phyloP scores from a whole-genome alignment of 2,329 filamentous ascomycete genomes.

The Cercospora nicotianae region DNA sequence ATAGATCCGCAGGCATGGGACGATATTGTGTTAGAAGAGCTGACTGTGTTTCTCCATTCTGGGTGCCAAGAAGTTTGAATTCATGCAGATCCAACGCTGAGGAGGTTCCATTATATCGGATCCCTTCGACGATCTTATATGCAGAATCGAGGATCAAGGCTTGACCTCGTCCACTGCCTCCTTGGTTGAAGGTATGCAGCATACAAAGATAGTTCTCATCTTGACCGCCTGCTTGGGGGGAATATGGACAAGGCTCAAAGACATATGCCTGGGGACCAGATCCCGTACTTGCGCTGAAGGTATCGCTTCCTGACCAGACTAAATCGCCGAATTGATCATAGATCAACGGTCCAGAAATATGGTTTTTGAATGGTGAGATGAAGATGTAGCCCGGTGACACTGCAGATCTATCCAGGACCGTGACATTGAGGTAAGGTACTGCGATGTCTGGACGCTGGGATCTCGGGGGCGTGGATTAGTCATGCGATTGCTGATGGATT shows the following conservation, averaged over 20 bases:
- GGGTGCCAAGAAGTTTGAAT: conserved; percentile 34
- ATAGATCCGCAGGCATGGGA: not conserved
- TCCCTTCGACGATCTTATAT: not conserved
- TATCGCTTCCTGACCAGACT: not conserved
- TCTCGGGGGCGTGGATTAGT: not conserved
- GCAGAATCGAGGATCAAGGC: not conserved
- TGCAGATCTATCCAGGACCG: not conserved
- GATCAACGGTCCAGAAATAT: not conserved
- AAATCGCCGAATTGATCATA: not conserved
- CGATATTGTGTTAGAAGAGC: conserved; percentile 2
- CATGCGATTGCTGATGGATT: not conserved
- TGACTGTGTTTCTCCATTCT: not conserved
- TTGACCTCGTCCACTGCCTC: not conserved
- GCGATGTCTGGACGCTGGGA: not conserved
- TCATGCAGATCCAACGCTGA: conserved; percentile 42
- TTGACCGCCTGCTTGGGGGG: not conserved
- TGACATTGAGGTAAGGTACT: not conserved
- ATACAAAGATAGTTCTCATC: not conserved
- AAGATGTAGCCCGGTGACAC: not conserved
- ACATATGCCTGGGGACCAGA: not conserved
- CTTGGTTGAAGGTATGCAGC: conserved; percentile 1
- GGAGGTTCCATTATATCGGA: conserved; percentile 23
- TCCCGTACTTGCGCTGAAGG: not conserved
- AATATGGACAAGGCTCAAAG: not conserved
- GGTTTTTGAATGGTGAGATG: not conserved